These are phyloP conservation scores for Tolypocladium album DNA, from an alignment of 2,329 filamentous ascomycete species.

Conservation along the genomic window DNA sequence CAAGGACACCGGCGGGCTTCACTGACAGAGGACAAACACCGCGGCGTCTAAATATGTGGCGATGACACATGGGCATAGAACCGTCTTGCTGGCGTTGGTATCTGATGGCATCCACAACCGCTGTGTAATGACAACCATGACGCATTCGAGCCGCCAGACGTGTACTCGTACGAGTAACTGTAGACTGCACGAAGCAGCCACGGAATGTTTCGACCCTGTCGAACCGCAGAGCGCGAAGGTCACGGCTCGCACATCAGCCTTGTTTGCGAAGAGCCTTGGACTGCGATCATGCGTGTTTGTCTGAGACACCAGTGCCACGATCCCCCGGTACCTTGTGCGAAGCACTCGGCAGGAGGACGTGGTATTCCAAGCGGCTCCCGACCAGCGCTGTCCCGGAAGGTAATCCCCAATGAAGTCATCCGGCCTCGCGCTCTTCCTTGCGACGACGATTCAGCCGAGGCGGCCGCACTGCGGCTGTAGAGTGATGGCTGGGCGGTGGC, in stretches of 20 bases:
- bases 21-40: too few species aligned
- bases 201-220: not conserved
- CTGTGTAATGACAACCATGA: not conserved
- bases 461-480: not conserved
- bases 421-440: not conserved
- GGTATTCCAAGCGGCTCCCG: too few species aligned
- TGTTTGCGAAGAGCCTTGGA: not conserved
- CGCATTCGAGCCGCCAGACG: not conserved
- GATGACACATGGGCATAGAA: too few species aligned
- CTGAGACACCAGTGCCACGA: not conserved
- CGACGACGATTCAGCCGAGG: not conserved
- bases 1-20: too few species aligned
- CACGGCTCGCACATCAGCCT: not conserved
- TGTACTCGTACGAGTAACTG: too few species aligned
- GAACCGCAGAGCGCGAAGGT: not conserved
- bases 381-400: not conserved
- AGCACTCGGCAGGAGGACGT: not conserved
- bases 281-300: not conserved
- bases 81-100: too few species aligned
- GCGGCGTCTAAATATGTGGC: too few species aligned
- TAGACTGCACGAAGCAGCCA: not conserved
- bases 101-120: not conserved
- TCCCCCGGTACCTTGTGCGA: not conserved
- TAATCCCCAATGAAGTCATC: not conserved
- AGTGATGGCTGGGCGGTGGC: not conserved